phyloP scores from a whole-genome alignment of 2,329 filamentous ascomycete species.

The Cercospora sp. region DNA sequence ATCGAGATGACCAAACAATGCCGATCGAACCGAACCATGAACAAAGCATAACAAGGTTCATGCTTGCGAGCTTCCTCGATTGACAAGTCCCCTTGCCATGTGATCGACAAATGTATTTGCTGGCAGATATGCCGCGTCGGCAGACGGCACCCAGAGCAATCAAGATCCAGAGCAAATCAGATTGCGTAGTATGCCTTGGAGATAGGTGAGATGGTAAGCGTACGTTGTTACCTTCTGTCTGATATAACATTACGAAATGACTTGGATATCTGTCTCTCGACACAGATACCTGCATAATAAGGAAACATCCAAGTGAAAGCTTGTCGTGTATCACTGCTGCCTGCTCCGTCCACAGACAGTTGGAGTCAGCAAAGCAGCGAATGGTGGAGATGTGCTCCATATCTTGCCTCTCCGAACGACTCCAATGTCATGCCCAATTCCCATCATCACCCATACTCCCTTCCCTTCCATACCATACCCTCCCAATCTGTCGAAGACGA shows the following conservation, averaged over 20 bases:
- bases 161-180: background rate
- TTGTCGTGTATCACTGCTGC: background rate
- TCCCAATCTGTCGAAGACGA: background rate
- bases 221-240: background rate
- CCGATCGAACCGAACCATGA: background rate
- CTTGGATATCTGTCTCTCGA: background rate
- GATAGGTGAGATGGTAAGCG: background rate
- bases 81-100: background rate
- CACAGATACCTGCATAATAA: background rate
- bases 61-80: background rate
- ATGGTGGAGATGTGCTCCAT: background rate
- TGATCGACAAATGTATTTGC: background rate
- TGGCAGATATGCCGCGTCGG: background rate
- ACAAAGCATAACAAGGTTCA: background rate
- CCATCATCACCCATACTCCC: background rate
- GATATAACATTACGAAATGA: background rate
- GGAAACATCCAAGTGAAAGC: background rate
- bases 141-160: background rate
- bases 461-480: background rate
- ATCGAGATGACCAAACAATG: background rate
- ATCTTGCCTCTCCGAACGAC: background rate
- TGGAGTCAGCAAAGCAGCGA: background rate
- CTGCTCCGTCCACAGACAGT: background rate
- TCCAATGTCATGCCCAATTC: background rate
- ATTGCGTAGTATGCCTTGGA: background rate